Evolutionary conservation across 1,284 basidiomycete genomes (phyloP).

Genomic region (Rhodotorula sp.): DNA sequence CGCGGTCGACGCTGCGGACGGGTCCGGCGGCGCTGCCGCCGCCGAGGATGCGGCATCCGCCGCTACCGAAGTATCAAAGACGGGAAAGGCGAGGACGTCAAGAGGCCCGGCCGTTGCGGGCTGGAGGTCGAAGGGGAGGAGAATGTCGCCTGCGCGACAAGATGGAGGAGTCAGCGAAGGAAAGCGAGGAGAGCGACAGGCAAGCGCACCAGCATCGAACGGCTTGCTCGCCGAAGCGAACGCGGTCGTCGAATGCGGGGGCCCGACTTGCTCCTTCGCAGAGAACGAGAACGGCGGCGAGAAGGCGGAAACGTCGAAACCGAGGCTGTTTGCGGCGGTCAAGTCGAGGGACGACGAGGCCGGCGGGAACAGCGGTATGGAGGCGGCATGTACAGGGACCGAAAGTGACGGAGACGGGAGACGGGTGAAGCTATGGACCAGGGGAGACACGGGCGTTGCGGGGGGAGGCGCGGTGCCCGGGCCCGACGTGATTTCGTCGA

Average conservation of each 20-base stretch:
- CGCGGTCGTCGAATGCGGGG: neutral
- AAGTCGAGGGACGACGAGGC: neutral
- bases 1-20: neutral
- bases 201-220: constrained; percentile 20
- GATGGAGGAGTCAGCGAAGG: neutral
- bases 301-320: neutral
- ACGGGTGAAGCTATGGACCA: constrained; percentile 5
- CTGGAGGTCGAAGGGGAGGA: constrained; percentile 24
- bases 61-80: too few species aligned
- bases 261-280: constrained; percentile 9
- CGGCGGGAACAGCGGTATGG: neutral
- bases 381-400: neutral
- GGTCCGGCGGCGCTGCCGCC: neutral
- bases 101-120: neutral
- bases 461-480: neutral
- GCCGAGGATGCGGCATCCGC: neutral
- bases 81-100: neutral
- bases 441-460: constrained; percentile 5
- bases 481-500: constrained; percentile 15
- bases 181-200: neutral
- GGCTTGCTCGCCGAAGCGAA: constrained; percentile 12
- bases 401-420: constrained; percentile 9
- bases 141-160: constrained; percentile 15
- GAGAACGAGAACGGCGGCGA: neutral
- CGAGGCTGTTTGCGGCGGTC: neutral